These are phyloP conservation scores for Spathaspora girioi DNA, from an alignment of 805 yeast species.

Conservation along the genomic window DNA sequence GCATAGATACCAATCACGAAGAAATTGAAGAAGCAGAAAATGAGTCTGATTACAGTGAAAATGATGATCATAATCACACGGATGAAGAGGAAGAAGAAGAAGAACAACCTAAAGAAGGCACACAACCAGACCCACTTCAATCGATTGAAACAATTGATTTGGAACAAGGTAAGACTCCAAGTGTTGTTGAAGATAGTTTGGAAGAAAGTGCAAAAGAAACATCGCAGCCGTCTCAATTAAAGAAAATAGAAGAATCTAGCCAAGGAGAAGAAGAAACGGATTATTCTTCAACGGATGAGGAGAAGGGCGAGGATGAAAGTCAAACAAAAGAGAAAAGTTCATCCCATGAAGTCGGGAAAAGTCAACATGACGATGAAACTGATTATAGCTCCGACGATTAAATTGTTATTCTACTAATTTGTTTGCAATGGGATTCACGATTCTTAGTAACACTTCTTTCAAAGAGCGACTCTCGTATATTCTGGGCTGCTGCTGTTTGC, in stretches of 20 bases:
- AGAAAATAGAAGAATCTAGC: not conserved
- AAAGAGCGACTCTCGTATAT: too few relatives aligned
- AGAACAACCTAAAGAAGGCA: constrained; percentile 4
- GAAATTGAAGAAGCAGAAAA: not conserved
- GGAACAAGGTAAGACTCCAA: not conserved
- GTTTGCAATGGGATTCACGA: too few relatives aligned
- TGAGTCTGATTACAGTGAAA: constrained; percentile 7
- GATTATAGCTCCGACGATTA: constrained; percentile 10
- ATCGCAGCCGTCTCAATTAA: not conserved
- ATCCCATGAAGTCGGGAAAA: not conserved
- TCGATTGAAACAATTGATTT: not conserved
- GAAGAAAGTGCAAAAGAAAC: constrained; percentile 5
- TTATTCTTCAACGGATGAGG: constrained; percentile 5
- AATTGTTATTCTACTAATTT: too few relatives aligned
- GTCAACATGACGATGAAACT: constrained; percentile 7
- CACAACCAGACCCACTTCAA: constrained; percentile 6
- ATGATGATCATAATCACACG: constrained; percentile 4
- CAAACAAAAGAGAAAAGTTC: not conserved
- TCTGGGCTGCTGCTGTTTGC: too few relatives aligned
- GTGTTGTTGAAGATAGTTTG: constrained; percentile 10
- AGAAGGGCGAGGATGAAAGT: not conserved
- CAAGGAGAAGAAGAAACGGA: constrained; percentile 5
- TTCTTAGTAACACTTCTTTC: too few relatives aligned
- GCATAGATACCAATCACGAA: not conserved
- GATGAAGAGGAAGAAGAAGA: constrained; percentile 6